Conservation (phyloP, 1,284 basidiomycete species). For the Papiliotrema laurentii region DNA sequence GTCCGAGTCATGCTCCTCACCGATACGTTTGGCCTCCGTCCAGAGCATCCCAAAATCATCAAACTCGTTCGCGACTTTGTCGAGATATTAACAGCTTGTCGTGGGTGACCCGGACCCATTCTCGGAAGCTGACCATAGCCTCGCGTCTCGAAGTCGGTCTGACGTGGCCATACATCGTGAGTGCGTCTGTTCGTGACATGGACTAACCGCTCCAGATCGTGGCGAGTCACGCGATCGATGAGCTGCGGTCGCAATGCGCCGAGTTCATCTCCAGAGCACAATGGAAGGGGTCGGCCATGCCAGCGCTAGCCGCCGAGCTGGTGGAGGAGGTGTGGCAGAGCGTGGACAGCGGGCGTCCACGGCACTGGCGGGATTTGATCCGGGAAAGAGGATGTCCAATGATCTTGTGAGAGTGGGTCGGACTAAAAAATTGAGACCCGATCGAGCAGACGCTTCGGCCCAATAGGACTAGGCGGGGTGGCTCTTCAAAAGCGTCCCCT, state of each 20-base stretch:
- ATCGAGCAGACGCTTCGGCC: too few species aligned
- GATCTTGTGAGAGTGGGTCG: too few species aligned
- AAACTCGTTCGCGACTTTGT: not conserved
- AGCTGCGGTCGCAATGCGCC: not conserved
- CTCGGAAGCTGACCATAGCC: not conserved
- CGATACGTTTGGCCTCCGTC: not conserved
- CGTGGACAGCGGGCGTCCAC: not conserved
- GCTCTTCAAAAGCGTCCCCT: too few species aligned
- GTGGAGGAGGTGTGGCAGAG: not conserved
- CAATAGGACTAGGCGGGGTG: too few species aligned
- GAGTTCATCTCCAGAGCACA: not conserved
- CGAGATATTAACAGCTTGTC: not conserved
- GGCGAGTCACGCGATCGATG: not conserved
- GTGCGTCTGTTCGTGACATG: not conserved
- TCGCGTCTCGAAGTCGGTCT: not conserved
- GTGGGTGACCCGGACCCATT: not conserved
- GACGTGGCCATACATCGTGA: constrained; percentile 1
- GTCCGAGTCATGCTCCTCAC: not conserved
- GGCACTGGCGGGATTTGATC: not conserved
- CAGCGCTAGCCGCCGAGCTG: not conserved
- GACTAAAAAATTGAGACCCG: too few species aligned
- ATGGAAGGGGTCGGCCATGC: not conserved
- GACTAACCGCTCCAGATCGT: not conserved
- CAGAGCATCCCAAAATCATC: not conserved
- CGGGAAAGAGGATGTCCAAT: not conserved